phyloP scores from a whole-genome alignment of 192 early-diverging fungal species.

The Allomyces macrogynus region DNA sequence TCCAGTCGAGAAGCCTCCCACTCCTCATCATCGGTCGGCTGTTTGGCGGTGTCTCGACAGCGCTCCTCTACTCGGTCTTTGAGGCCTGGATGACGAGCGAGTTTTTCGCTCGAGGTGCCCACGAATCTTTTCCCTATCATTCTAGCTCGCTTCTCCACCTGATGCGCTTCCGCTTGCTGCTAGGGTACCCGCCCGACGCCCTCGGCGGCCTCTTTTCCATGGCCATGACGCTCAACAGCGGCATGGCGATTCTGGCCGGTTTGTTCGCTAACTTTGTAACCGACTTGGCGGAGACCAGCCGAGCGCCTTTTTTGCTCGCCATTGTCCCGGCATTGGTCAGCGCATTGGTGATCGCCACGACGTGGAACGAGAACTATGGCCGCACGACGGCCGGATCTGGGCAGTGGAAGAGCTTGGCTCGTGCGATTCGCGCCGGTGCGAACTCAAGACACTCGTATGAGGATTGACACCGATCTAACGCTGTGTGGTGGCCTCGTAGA shows the following conservation, averaged over 20 bases:
- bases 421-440: too few relatives aligned
- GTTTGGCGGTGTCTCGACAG: conserved; percentile 22
- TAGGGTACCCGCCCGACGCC: too few relatives aligned
- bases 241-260: conserved; percentile 1
- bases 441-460: too few relatives aligned
- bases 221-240: conserved; percentile 1
- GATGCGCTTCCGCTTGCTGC: too few relatives aligned
- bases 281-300: not conserved
- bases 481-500: not conserved
- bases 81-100: conserved; percentile 30
- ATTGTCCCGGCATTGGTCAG: not conserved
- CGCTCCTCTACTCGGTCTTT: conserved; percentile 23
- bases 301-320: not conserved
- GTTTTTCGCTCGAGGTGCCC: conserved; percentile 8
- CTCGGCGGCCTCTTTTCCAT: not conserved
- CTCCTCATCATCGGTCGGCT: conserved; percentile 21
- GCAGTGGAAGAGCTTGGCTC: too few relatives aligned
- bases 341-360: not conserved
- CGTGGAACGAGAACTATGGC: not conserved
- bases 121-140: too few relatives aligned
- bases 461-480: too few relatives aligned
- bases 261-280: not conserved
- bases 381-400: not conserved
- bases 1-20: conserved; percentile 9
- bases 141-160: too few relatives aligned